Base-by-base conservation (phyloP, 257 asterid species). In the Verbascum thapsus region DNA sequence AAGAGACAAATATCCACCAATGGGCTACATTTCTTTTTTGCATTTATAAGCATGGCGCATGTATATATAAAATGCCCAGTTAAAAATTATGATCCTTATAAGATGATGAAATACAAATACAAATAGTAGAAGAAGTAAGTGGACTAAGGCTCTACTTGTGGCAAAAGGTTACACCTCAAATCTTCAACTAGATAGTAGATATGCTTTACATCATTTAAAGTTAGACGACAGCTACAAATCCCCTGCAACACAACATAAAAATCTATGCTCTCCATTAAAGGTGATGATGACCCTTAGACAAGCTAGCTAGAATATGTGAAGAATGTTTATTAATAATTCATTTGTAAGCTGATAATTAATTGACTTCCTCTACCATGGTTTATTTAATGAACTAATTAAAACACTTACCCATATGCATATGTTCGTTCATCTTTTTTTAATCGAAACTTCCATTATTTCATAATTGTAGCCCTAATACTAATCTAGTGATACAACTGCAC, bases 171-270 rank as follows among this genome's bases (percentile, higher is more conserved):
- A 18, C 51, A 41, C 60, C 74, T 70, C 71, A 78, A 64, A 71
- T 78, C 78, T 64, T 81, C 58, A 71, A 66, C 66, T 72, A 68
- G 76, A 68, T 76, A 66, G 63, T 72, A 68, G 76, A 68, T 76
- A 23, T 45, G 76, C 68, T 60, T 69, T 60, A 61, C 72, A 61
- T 68, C 83, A 74, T 58, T 77, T 77, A 65, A 53, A 66, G 71
- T 17, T 66, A n/a, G n/a, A n/a, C 2, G 55, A 42, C 2, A 26
- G 5, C 32, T 26, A 26, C 20, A 15, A 40, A 64, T 23, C n/a
- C n/a, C 52, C 22, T 23, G 58, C 40, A 32, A 47, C n/a, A 44
- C 18, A 18, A 49, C 7, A 8, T 30, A 43, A 16, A 68, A 3
- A 68, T 23, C 22, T 47, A 18, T 15, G 58, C 41, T 68, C 16